phyloP scores from a whole-genome alignment of 163 green algal species.

The Scenedesmus sp. region DNA sequence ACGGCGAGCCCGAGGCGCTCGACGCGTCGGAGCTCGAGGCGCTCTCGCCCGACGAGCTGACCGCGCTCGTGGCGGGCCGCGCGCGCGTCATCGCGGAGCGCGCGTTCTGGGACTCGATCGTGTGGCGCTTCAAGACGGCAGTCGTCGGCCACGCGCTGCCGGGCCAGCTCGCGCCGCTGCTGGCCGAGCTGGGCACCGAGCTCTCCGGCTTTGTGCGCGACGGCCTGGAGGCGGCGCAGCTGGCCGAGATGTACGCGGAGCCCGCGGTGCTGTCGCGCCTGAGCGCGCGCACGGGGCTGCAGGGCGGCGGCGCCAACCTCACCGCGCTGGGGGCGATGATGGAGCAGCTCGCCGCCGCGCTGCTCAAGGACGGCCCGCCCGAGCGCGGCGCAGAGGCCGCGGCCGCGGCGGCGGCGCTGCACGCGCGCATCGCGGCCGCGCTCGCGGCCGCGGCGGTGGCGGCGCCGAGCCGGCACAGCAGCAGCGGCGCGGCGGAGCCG shows the following conservation, averaged over 20 bases:
- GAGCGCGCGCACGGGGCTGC: conserved; percentile 3
- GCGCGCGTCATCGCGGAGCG: conserved; percentile 70
- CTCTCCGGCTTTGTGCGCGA: conserved; percentile 51
- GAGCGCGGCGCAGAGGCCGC: conserved; percentile 26
- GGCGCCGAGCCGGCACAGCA: not conserved
- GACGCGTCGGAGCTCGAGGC: conserved; percentile 42
- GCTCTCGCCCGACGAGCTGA: conserved; percentile 48
- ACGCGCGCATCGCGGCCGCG: conserved; percentile 15
- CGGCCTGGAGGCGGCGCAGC: conserved; percentile 20
- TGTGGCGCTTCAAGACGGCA: conserved; percentile 32
- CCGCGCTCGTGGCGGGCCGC: conserved; percentile 42
- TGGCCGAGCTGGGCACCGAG: conserved; percentile 57
- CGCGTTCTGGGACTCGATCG: conserved; percentile 77
- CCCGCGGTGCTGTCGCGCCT: conserved; percentile 16
- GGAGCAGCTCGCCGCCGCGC: conserved; percentile 11
- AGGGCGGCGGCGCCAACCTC: conserved; percentile 37
- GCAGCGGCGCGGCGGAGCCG: not conserved
- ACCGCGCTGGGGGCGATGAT: conserved; percentile 24
- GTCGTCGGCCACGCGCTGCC: conserved; percentile 36
- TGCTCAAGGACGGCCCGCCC: not conserved
- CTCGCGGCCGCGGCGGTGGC: conserved; percentile 22
- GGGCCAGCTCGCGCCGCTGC: conserved; percentile 43
- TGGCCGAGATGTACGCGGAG: conserved; percentile 34
- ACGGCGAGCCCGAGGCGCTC: not conserved
- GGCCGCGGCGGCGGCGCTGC: not conserved